These are phyloP conservation scores for Punica granatum DNA, from an alignment of 345 rosid species.

Conservation along the genomic window DNA sequence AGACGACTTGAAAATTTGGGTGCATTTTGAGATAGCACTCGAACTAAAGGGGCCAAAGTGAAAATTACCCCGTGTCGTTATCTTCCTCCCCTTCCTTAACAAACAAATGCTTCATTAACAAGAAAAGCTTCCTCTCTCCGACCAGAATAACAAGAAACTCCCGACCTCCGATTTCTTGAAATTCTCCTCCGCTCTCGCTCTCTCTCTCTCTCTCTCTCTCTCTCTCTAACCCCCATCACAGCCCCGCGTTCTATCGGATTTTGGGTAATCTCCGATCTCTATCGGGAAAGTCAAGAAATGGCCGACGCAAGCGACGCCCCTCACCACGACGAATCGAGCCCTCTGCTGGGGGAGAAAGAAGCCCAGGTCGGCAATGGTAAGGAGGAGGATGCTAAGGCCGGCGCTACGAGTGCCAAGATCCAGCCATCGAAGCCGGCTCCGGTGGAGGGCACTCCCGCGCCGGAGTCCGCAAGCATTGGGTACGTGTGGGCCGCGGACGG, in stretches of 20 bases:
- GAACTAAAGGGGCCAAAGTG: neutral
- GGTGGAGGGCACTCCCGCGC: constrained; percentile 4
- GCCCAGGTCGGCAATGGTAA: constrained; percentile 7
- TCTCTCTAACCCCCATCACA: no score
- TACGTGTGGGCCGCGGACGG: constrained; percentile 82
- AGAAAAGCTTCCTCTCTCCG: neutral
- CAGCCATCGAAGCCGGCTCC: constrained; percentile 7
- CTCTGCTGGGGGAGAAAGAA: constrained; percentile 43
- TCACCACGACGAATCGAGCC: constrained; percentile 53
- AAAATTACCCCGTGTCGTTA: neutral
- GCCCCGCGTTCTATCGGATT: neutral
- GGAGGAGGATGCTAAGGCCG: constrained; percentile 8
- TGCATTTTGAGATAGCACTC: neutral
- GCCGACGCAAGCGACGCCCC: constrained; percentile 12
- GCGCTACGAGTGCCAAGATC: neutral
- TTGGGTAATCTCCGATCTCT: neutral
- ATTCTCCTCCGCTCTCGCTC: neutral
- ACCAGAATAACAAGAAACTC: neutral
- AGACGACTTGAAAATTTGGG: neutral
- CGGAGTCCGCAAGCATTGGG: constrained; percentile 13
- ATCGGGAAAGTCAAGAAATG: neutral
- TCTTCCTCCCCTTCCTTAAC: neutral
- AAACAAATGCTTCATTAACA: neutral
- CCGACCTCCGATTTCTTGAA: neutral
- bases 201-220: neutral